Evolutionary conservation across 1,284 basidiomycete genomes (phyloP).

Genomic region (Waitea zeae): DNA sequence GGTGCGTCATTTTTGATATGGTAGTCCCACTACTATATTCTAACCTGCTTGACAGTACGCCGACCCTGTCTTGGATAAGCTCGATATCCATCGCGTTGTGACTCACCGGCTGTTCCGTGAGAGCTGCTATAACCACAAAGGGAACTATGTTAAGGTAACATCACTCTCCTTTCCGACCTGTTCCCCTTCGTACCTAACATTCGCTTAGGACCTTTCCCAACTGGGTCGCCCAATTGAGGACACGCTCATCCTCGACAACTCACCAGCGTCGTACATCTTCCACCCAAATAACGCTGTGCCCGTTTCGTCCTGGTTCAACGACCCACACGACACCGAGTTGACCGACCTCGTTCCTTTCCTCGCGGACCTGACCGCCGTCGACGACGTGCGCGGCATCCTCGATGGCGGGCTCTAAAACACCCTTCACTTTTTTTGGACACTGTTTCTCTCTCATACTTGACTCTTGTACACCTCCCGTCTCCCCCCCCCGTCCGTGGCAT

Average conservation of each 20-base stretch:
- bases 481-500: conserved; percentile 1
- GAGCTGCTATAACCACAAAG: conserved; percentile 97
- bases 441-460: conserved; percentile 5
- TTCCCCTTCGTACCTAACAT: conserved; percentile 1
- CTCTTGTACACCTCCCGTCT: conserved; percentile 5
- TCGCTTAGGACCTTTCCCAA: conserved; percentile 79
- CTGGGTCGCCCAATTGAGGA: conserved; percentile 85
- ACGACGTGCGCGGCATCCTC: conserved; percentile 86
- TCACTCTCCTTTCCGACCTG: conserved; percentile 5
- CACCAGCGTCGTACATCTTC: conserved; percentile 97
- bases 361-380: conserved; percentile 69
- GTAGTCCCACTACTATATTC: conserved; percentile 6
- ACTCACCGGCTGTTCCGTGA: conserved; percentile 95
- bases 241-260: conserved; percentile 97
- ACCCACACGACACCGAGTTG: conserved; percentile 93
- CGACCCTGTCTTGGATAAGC: conserved; percentile 93
- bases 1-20: conserved; percentile 24
- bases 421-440: conserved; percentile 1
- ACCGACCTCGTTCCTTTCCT: conserved; percentile 93
- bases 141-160: conserved; percentile 97
- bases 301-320: conserved; percentile 98
- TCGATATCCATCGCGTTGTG: conserved; percentile 86
- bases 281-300: conserved; percentile 98
- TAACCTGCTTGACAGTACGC: conserved; percentile 52
- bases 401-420: conserved; percentile 54